A percentile compares a stretch with the other conserved stretches of the same genome.
Conservation (phyloP, 1,284 basidiomycete species). For the Microbotryum intermedium region DNA sequence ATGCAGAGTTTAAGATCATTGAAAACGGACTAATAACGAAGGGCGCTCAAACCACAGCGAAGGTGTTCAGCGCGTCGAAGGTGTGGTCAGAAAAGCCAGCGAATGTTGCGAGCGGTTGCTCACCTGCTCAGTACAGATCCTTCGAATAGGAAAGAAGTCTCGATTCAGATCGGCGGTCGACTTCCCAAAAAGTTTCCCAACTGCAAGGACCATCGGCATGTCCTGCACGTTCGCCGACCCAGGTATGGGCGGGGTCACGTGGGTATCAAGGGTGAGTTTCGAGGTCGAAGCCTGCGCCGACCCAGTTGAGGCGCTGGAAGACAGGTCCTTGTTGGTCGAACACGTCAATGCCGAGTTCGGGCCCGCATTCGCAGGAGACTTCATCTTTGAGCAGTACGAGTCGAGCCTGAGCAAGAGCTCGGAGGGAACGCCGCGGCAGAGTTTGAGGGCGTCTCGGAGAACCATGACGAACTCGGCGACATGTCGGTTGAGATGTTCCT, state of each 20-base stretch:
- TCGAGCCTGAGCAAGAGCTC: conserved; percentile 75
- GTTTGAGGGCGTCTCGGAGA: conserved; percentile 62
- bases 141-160: conserved; percentile 62
- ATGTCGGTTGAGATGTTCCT: conserved; percentile 80
- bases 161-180: conserved; percentile 57
- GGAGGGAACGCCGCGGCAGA: conserved; percentile 48
- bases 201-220: conserved; percentile 64
- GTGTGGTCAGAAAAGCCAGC: conserved; percentile 27
- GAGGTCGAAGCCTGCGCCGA: background rate
- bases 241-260: conserved; percentile 1
- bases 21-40: conserved; percentile 56
- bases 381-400: conserved; percentile 67
- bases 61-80: conserved; percentile 2
- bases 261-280: conserved; percentile 6
- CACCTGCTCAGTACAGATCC: conserved; percentile 71
- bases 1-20: conserved; percentile 80
- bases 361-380: background rate
- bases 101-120: conserved; percentile 13
- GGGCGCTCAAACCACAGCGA: too few relatives aligned
- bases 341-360: background rate
- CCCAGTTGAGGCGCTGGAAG: conserved; percentile 3
- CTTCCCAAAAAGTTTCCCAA: conserved; percentile 66
- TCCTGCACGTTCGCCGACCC: conserved; percentile 46
- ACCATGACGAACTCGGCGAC: conserved; percentile 79
- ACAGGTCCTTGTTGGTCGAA: background rate